Conservation (phyloP, 768 basidiomycete genomes). For the Lactarius akahatsu region DNA sequence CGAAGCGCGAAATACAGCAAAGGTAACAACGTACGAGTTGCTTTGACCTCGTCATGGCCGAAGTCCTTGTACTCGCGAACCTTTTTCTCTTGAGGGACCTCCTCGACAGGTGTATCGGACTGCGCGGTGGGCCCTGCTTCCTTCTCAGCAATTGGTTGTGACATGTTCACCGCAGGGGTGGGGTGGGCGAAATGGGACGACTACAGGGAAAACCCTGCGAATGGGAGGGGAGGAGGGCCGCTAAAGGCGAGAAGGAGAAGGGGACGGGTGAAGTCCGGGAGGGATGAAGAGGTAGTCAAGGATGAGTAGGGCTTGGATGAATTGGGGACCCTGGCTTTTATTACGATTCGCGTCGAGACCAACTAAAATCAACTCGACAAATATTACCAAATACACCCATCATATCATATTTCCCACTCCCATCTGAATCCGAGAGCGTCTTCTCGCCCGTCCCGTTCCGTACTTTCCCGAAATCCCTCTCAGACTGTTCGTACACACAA, state of each 20-base stretch:
- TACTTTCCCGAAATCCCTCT: not conserved
- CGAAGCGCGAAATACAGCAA: slow-evolving; percentile 9
- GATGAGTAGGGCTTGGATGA: slow-evolving; percentile 2
- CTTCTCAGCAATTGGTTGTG: slow-evolving; percentile 55
- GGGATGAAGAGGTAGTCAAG: slow-evolving; percentile 30
- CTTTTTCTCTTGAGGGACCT: slow-evolving; percentile 41
- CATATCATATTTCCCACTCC: slow-evolving; percentile 4
- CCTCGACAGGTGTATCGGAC: slow-evolving; percentile 36
- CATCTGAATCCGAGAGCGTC: not conserved
- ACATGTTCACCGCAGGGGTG: slow-evolving; percentile 31
- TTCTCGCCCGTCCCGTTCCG: slow-evolving; percentile 2
- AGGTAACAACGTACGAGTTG: slow-evolving; percentile 55
- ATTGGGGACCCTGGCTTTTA: slow-evolving; percentile 3
- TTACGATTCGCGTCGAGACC: not conserved
- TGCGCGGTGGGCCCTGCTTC: slow-evolving; percentile 61
- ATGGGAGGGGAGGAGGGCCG: slow-evolving; percentile 25
- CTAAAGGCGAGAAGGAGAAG: slow-evolving; percentile 31
- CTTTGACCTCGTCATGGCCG: slow-evolving; percentile 63
- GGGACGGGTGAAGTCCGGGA: slow-evolving; percentile 23
- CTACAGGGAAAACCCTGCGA: slow-evolving; percentile 25
- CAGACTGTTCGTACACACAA: too few relatives aligned
- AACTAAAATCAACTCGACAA: slow-evolving; percentile 8
- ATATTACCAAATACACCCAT: slow-evolving; percentile 23
- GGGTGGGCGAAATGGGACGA: not conserved
- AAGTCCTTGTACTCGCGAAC: slow-evolving; percentile 91